phyloP scores from a whole-genome alignment of 2,329 filamentous ascomycete species.

The Aspergillus calidoustus region DNA sequence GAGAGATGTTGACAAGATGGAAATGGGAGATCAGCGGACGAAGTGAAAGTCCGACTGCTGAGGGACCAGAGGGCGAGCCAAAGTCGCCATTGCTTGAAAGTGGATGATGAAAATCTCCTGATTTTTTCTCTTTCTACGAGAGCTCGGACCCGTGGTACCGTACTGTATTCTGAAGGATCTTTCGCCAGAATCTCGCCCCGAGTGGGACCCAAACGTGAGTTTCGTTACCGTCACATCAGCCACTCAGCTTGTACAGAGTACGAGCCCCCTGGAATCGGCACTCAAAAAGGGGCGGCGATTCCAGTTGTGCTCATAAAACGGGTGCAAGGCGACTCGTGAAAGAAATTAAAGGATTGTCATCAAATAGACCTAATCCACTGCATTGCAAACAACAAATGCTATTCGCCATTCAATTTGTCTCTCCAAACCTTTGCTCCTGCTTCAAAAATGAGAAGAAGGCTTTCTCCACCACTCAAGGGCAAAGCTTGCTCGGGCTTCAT shows the following conservation, averaged over 20 bases:
- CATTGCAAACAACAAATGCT: neutral
- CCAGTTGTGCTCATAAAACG: neutral
- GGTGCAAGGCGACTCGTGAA: conserved; percentile 7
- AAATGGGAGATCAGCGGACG: conserved; percentile 9
- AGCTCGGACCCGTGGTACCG: conserved; percentile 10
- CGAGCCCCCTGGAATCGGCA: conserved; percentile 18
- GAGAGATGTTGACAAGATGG: conserved; percentile 1
- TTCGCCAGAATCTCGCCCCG: neutral
- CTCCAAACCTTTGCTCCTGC: neutral
- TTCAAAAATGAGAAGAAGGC: neutral
- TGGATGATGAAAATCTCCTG: conserved; percentile 7
- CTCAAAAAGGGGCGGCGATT: neutral
- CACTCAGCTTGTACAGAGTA: conserved; percentile 1
- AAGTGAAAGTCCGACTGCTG: neutral
- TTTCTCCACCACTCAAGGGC: neutral
- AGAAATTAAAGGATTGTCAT: conserved; percentile 1
- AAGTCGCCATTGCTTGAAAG: neutral
- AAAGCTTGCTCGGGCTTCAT: neutral
- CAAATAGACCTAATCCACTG: conserved; percentile 1
- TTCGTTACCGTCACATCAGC: conserved; percentile 12
- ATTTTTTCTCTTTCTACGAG: neutral
- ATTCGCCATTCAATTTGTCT: neutral
- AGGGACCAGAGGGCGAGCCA: neutral
- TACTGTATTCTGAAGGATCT: conserved; percentile 6
- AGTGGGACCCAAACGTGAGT: neutral